Evolutionary conservation across 345 rosid genomes (phyloP).

Genomic region (thale cress (Arabidopsis thaliana)): DNA sequence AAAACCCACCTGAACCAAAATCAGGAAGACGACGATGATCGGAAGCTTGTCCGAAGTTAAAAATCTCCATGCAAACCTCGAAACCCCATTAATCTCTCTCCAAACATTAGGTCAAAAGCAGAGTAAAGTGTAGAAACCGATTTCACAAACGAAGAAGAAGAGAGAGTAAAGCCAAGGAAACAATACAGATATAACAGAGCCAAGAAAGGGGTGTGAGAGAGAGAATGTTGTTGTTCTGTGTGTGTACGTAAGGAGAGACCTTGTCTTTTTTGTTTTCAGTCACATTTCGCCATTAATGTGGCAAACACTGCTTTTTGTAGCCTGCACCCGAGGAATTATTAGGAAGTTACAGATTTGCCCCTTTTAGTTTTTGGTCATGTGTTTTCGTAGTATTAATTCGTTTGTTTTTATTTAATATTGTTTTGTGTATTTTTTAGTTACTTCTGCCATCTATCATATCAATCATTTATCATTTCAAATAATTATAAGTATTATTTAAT

Average conservation of each 20-base stretch:
- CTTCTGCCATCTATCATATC: too few species aligned
- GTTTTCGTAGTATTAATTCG: too few species aligned
- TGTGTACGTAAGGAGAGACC: neutral
- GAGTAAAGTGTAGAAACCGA: constrained; percentile 15
- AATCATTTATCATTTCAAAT: too few species aligned
- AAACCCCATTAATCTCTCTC: constrained; percentile 40
- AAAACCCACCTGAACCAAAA: constrained; percentile 29
- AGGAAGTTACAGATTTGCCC: neutral
- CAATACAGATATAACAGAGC: neutral
- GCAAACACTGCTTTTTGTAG: neutral
- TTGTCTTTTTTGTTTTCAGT: neutral
- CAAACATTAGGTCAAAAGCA: constrained; percentile 38
- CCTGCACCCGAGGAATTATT: neutral
- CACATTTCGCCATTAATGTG: neutral
- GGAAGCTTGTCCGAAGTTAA: constrained; percentile 30
- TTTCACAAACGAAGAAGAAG: neutral
- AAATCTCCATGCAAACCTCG: constrained; percentile 44
- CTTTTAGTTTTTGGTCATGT: neutral
- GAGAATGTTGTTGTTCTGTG: neutral
- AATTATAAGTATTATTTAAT: too few species aligned
- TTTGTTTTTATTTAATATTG: too few species aligned
- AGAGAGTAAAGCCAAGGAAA: neutral
- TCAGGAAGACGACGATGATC: constrained; percentile 37
- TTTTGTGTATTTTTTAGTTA: too few species aligned
- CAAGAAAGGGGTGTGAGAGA: neutral